A percentile compares a stretch with the other conserved stretches of the same genome.
phyloP scores from a whole-genome alignment of 2,329 filamentous ascomycete species.

The Colletotrichum agaves region DNA sequence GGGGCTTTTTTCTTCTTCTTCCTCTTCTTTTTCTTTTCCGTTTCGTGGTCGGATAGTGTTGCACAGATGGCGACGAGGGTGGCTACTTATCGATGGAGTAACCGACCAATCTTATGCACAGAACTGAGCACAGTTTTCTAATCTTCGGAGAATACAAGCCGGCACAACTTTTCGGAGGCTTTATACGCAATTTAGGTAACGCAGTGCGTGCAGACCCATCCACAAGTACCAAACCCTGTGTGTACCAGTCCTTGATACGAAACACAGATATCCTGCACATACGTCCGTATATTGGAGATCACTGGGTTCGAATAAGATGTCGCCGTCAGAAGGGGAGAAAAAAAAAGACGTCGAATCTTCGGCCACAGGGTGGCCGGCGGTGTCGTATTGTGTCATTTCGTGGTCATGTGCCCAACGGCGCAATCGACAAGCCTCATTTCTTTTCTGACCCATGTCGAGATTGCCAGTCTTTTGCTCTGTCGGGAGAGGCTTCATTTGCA shows the following conservation, averaged over 20 bases:
- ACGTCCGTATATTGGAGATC: neutral
- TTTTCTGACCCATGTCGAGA: constrained; percentile 26
- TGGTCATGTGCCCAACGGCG: constrained; percentile 13
- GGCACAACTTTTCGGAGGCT: no score
- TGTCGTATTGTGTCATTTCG: constrained; percentile 34
- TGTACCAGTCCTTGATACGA: neutral
- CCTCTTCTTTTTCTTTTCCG: neutral
- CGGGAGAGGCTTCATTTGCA: constrained; percentile 31
- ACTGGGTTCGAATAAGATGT: neutral
- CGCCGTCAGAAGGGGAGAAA: neutral
- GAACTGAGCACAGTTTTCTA: neutral
- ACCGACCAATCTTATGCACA: neutral
- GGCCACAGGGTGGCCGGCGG: constrained; percentile 1
- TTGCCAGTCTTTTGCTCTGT: constrained; percentile 17
- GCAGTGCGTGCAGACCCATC: neutral
- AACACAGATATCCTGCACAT: neutral
- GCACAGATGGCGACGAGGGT: constrained; percentile 8
- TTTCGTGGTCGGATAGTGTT: neutral
- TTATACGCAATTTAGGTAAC: neutral
- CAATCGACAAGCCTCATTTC: constrained; percentile 17
- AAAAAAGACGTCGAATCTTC: neutral
- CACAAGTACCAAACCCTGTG: neutral
- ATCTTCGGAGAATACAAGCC: neutral
- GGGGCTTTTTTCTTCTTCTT: neutral
- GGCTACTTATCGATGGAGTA: neutral